Evolutionary conservation across 73 alveolate species (phyloP).

Genomic region (Paramecium tetraurelia): DNA sequence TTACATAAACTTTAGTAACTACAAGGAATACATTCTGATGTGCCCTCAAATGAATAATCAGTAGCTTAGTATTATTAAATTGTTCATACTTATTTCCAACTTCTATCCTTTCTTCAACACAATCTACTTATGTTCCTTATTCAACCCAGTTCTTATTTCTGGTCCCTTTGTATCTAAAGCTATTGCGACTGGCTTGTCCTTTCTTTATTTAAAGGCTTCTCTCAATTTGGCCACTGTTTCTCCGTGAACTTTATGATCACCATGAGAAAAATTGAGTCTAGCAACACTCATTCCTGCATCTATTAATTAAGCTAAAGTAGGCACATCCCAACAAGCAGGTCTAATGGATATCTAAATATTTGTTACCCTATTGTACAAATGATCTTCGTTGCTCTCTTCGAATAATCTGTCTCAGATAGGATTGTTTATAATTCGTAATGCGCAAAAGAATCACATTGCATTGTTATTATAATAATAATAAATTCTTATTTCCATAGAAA

Average conservation of each 20-base stretch:
- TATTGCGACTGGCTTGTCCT: slow-evolving; percentile 83
- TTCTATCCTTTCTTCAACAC: slow-evolving; percentile 79
- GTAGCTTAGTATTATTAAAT: slow-evolving; percentile 45
- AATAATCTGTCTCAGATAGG: slow-evolving; percentile 54
- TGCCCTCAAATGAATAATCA: slow-evolving; percentile 86
- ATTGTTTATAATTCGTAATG: slow-evolving; percentile 29
- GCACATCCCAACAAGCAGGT: slow-evolving; percentile 85
- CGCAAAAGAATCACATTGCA: slow-evolving; percentile 3
- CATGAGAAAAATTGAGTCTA: slow-evolving; percentile 94
- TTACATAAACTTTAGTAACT: slow-evolving; percentile 80
- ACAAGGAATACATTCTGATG: slow-evolving; percentile 79
- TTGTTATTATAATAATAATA: background rate
- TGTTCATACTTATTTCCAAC: slow-evolving; percentile 69
- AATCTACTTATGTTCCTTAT: slow-evolving; percentile 76
- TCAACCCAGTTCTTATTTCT: slow-evolving; percentile 92
- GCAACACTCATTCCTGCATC: slow-evolving; percentile 96
- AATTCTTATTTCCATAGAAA: background rate
- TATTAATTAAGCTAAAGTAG: slow-evolving; percentile 73
- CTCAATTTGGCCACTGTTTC: slow-evolving; percentile 74
- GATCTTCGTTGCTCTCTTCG: slow-evolving; percentile 82
- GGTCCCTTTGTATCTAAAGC: slow-evolving; percentile 96
- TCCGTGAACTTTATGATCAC: slow-evolving; percentile 89
- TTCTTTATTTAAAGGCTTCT: slow-evolving; percentile 89
- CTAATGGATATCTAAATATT: background rate
- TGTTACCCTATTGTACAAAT: slow-evolving; percentile 91